Evolutionary conservation across 768 basidiomycete species (phyloP).

Genomic region (Cubamyces sp.): DNA sequence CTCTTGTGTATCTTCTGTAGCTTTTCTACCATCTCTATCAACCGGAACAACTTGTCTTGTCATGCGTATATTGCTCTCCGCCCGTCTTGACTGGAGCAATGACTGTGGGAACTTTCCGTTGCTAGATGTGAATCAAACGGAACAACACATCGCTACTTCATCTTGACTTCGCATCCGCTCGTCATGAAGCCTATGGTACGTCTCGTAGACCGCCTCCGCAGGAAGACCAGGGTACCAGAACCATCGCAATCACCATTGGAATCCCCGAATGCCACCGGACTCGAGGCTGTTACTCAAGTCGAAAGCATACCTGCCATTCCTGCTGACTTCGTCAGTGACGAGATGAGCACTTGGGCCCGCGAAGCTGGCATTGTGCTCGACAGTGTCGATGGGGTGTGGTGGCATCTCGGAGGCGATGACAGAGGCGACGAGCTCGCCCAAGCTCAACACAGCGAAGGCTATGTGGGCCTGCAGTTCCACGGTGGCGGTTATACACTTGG

Average conservation of each 20-base stretch:
- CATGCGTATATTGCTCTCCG: no score
- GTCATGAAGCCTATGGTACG: background rate
- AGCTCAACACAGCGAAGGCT: background rate
- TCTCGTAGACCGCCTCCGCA: background rate
- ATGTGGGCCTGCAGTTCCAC: conserved; percentile 21
- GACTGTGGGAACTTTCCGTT: no score
- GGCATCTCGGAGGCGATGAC: background rate
- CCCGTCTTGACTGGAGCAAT: no score
- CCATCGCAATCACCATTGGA: no score
- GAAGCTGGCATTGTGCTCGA: conserved; percentile 2
- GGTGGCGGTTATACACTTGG: conserved; percentile 21
- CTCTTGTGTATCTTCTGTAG: background rate
- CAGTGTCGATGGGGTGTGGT: conserved; percentile 17
- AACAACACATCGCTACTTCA: background rate
- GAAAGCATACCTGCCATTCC: background rate
- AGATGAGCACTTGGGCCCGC: conserved; percentile 4
- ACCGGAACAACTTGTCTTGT: no score
- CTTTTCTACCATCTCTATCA: background rate
- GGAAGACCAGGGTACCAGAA: background rate
- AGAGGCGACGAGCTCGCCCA: background rate
- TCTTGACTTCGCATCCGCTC: background rate
- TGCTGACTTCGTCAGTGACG: background rate
- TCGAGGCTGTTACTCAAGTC: background rate
- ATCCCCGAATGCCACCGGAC: no score
- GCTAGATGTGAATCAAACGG: no score